Evolutionary conservation across 306 rosid genomes (phyloP), one percentile per base, ranked within the genome.

Genomic region (Carpinus viminea): DNA sequence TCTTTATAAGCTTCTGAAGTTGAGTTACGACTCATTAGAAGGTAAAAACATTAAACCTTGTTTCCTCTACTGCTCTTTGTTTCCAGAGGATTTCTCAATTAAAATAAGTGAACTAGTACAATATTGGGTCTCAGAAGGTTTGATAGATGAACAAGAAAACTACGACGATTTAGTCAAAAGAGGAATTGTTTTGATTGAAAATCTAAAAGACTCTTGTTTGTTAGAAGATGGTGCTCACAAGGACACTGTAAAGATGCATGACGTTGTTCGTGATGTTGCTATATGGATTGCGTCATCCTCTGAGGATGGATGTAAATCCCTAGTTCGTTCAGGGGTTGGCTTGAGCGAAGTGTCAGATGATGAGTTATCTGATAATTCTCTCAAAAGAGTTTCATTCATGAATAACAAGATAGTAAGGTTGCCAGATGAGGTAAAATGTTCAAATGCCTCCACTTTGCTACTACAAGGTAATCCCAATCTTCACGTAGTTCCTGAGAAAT

Each of bases 61-160:
- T 57, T 79, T 79, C 82, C 52, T 72, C 46, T 79, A 13, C 60
- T 79, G 82, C 53, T 79, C 77, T 10, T 5, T 70, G 64, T 79
- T 57, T 60, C 77, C 77, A 2, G 73, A 79, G 64, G 73, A 79
- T 68, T 61, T 9, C 21, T 36, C 28, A 20, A 72, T 79, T 55
- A 9, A 43, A 21, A 45, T 60, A 72, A 38, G 68, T 13, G 82
- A 79, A 61, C 73, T 79, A 16, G 56, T 51, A 62, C 21, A 46
- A 17, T 74, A 46, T 4, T 79, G 73, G 83, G 13, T 41, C 3
- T 68, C 38, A 8, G 74, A 72, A 36, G 74, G 78, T 51, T 41
- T 79, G 2, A 52, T 73, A 5, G 72, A 12, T 41, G 78, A 16
- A 8, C 50, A 38, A 73, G 78, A 53, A 54, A 73, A 72, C 15